Percentiles rank a stretch among this genome's conserved stretches.
phyloP scores from a whole-genome alignment of 306 rosid genomes.

The Carpinus fangiana region DNA sequence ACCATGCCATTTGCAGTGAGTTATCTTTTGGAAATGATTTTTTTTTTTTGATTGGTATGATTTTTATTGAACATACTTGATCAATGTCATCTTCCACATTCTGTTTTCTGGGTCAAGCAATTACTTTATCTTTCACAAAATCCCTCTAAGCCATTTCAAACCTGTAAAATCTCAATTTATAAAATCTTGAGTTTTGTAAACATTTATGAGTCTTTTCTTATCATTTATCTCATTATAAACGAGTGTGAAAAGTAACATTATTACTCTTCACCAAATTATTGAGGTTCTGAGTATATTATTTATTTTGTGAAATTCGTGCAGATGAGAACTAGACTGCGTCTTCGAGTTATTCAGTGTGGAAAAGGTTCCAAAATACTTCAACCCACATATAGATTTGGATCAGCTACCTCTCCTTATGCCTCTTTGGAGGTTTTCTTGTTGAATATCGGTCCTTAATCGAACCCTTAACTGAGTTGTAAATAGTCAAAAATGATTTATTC shows the following conservation, averaged over 20 bases:
- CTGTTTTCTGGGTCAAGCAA: not conserved
- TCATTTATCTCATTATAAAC: not conserved
- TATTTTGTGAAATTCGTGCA: conserved; percentile 34
- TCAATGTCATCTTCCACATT: not conserved
- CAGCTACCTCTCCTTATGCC: conserved; percentile 67
- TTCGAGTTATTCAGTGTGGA: conserved; percentile 71
- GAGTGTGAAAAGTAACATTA: no score
- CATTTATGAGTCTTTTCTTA: not conserved
- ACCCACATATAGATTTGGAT: conserved; percentile 82
- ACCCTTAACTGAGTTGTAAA: conserved; percentile 45
- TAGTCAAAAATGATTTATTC: conserved; percentile 10
- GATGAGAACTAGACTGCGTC: conserved; percentile 98
- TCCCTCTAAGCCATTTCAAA: not conserved
- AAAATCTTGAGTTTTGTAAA: not conserved
- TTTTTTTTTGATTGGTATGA: no score
- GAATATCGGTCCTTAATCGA: conserved; percentile 77
- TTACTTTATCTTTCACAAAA: not conserved
- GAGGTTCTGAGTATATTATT: not conserved
- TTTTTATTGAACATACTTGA: not conserved
- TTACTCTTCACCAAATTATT: not conserved
- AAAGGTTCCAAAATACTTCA: conserved; percentile 92
- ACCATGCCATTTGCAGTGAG: not conserved
- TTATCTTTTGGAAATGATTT: not conserved
- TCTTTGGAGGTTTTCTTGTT: conserved; percentile 94
- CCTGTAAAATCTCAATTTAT: not conserved